Percentiles rank a stretch among this genome's conserved stretches.
Evolutionary conservation across 2,329 filamentous ascomycete species (phyloP).

Genomic region (Tolypocladium amazonense): DNA sequence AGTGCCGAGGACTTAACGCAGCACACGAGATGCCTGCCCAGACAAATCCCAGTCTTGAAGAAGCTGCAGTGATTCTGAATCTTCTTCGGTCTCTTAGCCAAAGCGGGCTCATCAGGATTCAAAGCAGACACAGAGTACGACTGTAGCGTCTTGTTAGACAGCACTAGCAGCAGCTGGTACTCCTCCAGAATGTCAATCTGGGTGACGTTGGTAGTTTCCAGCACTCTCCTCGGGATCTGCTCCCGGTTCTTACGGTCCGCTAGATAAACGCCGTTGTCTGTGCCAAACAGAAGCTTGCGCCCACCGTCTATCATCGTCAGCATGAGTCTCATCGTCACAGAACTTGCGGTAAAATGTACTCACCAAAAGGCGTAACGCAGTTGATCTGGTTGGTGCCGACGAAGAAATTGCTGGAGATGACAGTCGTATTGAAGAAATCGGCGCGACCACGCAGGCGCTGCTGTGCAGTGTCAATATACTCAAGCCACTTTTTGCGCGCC

Average conservation of each 20-base stretch:
- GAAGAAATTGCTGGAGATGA: conserved; percentile 51
- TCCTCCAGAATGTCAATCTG: conserved; percentile 96
- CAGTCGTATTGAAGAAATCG: conserved; percentile 74
- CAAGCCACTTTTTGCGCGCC: conserved; percentile 91
- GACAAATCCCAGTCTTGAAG: conserved; percentile 93
- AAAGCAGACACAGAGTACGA: conserved; percentile 83
- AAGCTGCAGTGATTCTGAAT: conserved; percentile 97
- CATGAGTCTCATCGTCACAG: neutral
- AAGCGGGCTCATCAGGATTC: conserved; percentile 69
- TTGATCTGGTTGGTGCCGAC: conserved; percentile 72
- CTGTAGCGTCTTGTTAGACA: conserved; percentile 85
- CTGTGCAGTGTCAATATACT: conserved; percentile 87
- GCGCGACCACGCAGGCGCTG: conserved; percentile 76
- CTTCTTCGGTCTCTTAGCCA: conserved; percentile 83
- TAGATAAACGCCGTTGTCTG: conserved; percentile 86
- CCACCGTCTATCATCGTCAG: conserved; percentile 60
- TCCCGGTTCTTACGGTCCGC: conserved; percentile 87
- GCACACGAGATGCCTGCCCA: conserved; percentile 89
- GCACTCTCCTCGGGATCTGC: conserved; percentile 65
- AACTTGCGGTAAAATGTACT: conserved; percentile 17
- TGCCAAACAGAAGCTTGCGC: conserved; percentile 87
- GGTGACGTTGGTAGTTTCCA: conserved; percentile 80
- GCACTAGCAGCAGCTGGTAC: conserved; percentile 80
- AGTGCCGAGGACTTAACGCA: conserved; percentile 90
- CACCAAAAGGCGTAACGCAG: conserved; percentile 85